These are phyloP conservation scores for Dendrocalamus sinicus DNA, from an alignment of 176 grass and related monocot species.

Conservation along the genomic window DNA sequence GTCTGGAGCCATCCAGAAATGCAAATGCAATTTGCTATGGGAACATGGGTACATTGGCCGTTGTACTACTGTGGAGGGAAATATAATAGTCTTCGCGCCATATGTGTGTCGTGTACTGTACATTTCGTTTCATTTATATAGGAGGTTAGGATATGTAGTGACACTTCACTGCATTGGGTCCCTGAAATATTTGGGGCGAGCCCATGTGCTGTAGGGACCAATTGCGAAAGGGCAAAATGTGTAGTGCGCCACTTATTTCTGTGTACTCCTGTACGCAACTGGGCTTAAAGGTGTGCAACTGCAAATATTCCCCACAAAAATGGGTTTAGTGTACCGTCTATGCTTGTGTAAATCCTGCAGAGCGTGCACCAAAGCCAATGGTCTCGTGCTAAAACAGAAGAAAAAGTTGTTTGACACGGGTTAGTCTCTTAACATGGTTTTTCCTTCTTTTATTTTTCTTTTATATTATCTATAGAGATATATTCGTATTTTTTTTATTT, in stretches of 20 bases:
- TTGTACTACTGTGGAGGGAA: background rate
- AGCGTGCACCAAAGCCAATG: background rate
- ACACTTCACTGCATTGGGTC: background rate
- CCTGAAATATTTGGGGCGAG: background rate
- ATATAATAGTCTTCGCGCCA: conserved; percentile 16
- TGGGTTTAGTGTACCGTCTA: background rate
- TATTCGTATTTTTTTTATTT: no score
- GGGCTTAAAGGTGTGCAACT: background rate
- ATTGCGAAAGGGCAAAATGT: background rate
- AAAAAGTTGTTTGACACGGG: no score
- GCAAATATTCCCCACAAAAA: background rate
- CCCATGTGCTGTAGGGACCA: background rate
- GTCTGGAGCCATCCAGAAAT: background rate
- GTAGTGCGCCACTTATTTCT: background rate
- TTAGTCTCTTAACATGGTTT: no score
- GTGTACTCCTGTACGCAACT: background rate
- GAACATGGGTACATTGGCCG: background rate
- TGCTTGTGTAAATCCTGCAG: background rate
- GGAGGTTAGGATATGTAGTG: background rate
- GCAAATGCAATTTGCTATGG: background rate
- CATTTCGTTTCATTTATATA: background rate
- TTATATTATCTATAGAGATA: no score
- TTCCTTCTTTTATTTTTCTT: no score
- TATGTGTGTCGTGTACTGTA: background rate
- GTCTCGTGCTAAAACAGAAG: no score